Evolutionary conservation across 2,329 filamentous ascomycete species (phyloP).

Genomic region (Aotearoamyces nothofagi): DNA sequence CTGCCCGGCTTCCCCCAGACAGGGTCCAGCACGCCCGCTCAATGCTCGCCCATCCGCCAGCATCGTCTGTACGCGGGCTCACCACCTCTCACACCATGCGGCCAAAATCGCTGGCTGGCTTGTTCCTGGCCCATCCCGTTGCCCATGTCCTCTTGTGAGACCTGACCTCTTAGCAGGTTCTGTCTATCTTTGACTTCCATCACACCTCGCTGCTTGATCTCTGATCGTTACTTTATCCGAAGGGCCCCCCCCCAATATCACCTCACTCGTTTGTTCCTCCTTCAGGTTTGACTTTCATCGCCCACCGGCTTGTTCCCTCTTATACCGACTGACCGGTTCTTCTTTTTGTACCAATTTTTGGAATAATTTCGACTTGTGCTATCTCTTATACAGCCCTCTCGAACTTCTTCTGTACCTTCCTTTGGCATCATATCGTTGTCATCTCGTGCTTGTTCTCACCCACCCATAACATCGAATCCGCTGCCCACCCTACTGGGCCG

Average conservation of each 20-base stretch:
- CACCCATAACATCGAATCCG: conserved; percentile 12
- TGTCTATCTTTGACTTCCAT: conserved; percentile 18
- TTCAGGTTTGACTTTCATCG: conserved; percentile 15
- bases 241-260: conserved; percentile 19
- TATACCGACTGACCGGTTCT: conserved; percentile 19
- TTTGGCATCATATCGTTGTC: conserved; percentile 19
- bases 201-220: conserved; percentile 14
- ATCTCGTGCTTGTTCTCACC: conserved; percentile 17
- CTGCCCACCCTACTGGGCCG: conserved; percentile 22
- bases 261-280: conserved; percentile 14
- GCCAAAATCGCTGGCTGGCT: not conserved
- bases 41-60: not conserved
- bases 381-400: conserved; percentile 16
- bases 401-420: conserved; percentile 20
- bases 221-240: conserved; percentile 19
- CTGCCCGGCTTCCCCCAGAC: conserved; percentile 1
- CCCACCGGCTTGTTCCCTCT: conserved; percentile 15
- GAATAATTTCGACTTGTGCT: conserved; percentile 19
- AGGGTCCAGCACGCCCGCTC: conserved; percentile 1
- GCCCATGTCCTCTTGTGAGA: conserved; percentile 7
- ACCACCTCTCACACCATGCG: not conserved
- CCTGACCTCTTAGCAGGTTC: conserved; percentile 12
- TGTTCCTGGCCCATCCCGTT: conserved; percentile 1
- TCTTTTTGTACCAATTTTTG: conserved; percentile 18
- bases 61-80: too few species aligned